Evolutionary conservation across 2,329 filamentous ascomycete species (phyloP).

Genomic region (Fusarium temperatum): DNA sequence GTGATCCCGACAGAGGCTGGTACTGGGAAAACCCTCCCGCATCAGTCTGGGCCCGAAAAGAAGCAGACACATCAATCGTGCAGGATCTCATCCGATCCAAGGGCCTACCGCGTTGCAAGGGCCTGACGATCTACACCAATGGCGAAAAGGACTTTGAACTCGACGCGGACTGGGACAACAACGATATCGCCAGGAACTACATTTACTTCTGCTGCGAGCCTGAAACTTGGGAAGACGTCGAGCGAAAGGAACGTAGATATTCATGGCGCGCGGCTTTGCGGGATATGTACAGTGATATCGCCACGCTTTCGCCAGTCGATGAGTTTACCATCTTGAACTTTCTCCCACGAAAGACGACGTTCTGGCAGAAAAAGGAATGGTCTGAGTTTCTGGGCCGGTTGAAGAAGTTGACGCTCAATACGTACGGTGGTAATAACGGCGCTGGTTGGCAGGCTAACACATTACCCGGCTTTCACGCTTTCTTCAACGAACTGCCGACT

Average conservation of each 20-base stretch:
- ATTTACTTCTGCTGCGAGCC: conserved; percentile 7
- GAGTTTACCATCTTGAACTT: not conserved
- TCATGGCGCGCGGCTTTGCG: not conserved
- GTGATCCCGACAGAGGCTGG: not conserved
- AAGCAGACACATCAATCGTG: not conserved
- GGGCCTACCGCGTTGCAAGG: not conserved
- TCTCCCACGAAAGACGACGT: not conserved
- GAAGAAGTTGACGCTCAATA: not conserved
- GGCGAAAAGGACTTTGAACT: not conserved
- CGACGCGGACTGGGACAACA: conserved; percentile 3
- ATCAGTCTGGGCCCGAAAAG: conserved; percentile 14
- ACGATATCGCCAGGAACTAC: not conserved
- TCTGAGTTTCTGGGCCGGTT: not conserved
- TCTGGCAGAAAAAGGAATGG: not conserved
- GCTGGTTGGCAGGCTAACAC: not conserved
- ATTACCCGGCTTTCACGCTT: not conserved
- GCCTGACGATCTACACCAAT: not conserved
- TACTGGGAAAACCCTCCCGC: not conserved
- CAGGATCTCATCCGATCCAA: conserved; percentile 1
- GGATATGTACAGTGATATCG: conserved; percentile 7
- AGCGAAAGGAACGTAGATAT: not conserved
- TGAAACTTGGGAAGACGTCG: not conserved
- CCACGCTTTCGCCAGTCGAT: not conserved
- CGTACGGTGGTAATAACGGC: not conserved
- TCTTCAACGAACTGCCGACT: not conserved